Conservation (phyloP, 2,329 filamentous ascomycete species). For the Ascochyta rabiei region DNA sequence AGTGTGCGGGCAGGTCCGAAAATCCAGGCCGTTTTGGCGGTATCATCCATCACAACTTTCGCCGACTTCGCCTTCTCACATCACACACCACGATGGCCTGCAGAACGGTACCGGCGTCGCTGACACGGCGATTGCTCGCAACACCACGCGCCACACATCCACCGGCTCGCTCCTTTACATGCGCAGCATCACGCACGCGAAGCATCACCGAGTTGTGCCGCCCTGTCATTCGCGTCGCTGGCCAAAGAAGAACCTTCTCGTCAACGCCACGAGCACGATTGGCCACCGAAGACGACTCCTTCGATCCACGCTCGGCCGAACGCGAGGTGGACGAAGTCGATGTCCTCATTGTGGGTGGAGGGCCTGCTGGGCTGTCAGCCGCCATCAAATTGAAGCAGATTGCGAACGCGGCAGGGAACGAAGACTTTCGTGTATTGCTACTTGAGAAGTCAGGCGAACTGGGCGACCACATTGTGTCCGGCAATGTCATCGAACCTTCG, state of each 20-base stretch:
- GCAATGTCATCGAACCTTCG: conserved; percentile 90
- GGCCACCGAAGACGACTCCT: conserved; percentile 42
- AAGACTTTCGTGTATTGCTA: conserved; percentile 90
- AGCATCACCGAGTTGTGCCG: conserved; percentile 29
- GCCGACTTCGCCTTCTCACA: conserved; percentile 12
- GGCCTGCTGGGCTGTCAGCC: conserved; percentile 90
- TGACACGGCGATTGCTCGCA: conserved; percentile 36
- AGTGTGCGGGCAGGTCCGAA: conserved; percentile 5
- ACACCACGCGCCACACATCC: conserved; percentile 27
- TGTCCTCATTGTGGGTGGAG: conserved; percentile 94
- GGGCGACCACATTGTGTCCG: conserved; percentile 92
- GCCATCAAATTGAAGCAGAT: conserved; percentile 95
- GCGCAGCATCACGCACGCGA: conserved; percentile 22
- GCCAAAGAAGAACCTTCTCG: conserved; percentile 46
- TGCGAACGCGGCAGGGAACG: conserved; percentile 91
- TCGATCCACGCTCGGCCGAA: conserved; percentile 65
- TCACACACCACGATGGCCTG: conserved; percentile 39
- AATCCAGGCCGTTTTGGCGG: conserved; percentile 1
- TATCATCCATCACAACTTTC: conserved; percentile 9
- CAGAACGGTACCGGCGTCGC: conserved; percentile 34
- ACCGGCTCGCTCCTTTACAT: conserved; percentile 27
- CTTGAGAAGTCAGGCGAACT: conserved; percentile 95
- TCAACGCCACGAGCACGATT: conserved; percentile 40
- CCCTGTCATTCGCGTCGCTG: conserved; percentile 45
- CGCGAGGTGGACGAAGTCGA: conserved; percentile 93